A percentile compares a stretch with the other conserved stretches of the same genome.
These are phyloP conservation scores for Mortierella sp. DNA, from an alignment of 371 early-diverging fungal species.

Conservation along the genomic window DNA sequence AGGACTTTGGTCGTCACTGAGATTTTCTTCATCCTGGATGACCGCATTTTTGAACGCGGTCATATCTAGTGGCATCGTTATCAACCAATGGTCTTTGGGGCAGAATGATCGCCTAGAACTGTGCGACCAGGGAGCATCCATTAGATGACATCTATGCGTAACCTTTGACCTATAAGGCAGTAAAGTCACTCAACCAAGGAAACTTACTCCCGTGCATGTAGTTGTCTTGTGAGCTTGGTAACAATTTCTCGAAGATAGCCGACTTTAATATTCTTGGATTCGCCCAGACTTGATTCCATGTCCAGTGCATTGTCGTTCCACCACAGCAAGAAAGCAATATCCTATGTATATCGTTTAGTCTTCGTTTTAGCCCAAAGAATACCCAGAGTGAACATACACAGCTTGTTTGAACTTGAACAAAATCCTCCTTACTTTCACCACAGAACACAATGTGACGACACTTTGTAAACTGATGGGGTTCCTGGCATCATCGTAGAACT, in stretches of 20 bases:
- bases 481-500: conserved; percentile 70
- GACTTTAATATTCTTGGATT: conserved; percentile 61
- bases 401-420: background rate
- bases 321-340: conserved; percentile 76
- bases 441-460: conserved; percentile 63
- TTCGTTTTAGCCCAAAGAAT: too few species aligned
- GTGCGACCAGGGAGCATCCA: background rate
- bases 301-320: conserved; percentile 66
- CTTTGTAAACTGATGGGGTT: conserved; percentile 63
- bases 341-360: conserved; percentile 48
- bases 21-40: conserved; percentile 64
- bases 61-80: conserved; percentile 70
- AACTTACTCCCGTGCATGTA: conserved; percentile 84
- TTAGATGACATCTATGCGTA: too few species aligned
- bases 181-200: background rate
- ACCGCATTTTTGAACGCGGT: conserved; percentile 69
- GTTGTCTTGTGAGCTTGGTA: conserved; percentile 77
- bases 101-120: conserved; percentile 38
- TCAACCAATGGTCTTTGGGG: conserved; percentile 77
- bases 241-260: conserved; percentile 68
- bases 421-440: conserved; percentile 62
- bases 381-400: too few species aligned
- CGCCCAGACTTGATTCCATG: conserved; percentile 56
- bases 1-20: conserved; percentile 24
- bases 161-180: too few species aligned